These are phyloP conservation scores for Cucurbita ficifolia DNA, from an alignment of 306 rosid species.

Conservation along the genomic window DNA sequence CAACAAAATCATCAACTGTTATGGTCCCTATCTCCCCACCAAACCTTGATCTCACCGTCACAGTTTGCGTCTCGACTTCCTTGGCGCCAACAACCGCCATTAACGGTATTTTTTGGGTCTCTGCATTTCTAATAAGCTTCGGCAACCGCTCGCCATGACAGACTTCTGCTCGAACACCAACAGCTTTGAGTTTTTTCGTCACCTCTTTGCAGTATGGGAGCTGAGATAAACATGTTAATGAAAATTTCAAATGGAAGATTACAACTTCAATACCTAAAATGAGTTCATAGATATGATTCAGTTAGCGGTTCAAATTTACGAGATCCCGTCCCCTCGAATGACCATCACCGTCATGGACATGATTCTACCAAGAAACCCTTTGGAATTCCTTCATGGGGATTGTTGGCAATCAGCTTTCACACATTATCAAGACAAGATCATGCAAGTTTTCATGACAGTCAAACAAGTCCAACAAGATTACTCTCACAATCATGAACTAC, in stretches of 20 bases:
- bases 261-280: neutral
- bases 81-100: constrained; percentile 93
- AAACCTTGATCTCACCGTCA: constrained; percentile 74
- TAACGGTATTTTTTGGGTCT: constrained; percentile 75
- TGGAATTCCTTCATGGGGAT: neutral
- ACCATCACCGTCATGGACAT: neutral
- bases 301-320: neutral
- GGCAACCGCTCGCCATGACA: constrained; percentile 87
- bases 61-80: constrained; percentile 63
- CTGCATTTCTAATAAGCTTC: constrained; percentile 86
- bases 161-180: constrained; percentile 62
- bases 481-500: neutral
- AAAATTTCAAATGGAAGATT: neutral
- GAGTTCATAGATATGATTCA: neutral
- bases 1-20: constrained; percentile 58
- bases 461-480: neutral
- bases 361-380: neutral
- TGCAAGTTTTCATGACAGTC: neutral
- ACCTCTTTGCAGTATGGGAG: constrained; percentile 64
- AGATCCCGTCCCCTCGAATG: neutral
- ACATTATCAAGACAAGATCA: too few relatives aligned
- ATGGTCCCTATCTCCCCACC: constrained; percentile 79
- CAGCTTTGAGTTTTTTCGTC: constrained; percentile 41
- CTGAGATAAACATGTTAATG: constrained; percentile 23
- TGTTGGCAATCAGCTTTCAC: neutral